phyloP scores from a whole-genome alignment of 805 yeast species.

The Clavispora fructus region DNA sequence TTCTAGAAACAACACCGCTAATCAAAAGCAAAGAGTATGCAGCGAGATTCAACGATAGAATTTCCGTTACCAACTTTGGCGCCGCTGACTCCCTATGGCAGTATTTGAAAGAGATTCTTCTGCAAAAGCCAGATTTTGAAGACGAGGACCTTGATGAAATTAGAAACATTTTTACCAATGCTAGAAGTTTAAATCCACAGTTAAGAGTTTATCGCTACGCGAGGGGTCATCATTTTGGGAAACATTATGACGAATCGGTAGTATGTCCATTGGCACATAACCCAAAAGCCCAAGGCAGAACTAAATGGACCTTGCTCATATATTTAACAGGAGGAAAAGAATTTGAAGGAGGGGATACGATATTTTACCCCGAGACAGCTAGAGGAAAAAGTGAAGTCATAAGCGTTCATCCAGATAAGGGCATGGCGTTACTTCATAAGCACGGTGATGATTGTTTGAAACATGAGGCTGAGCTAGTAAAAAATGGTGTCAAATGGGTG shows the following conservation, averaged over 20 bases:
- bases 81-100: constrained; percentile 40
- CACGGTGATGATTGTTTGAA: constrained; percentile 61
- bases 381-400: constrained; percentile 18
- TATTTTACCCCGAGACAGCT: constrained; percentile 35
- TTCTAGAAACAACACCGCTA: constrained; percentile 44
- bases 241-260: constrained; percentile 59
- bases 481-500: constrained; percentile 56
- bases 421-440: constrained; percentile 56
- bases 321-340: constrained; percentile 55
- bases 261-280: constrained; percentile 21
- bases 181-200: constrained; percentile 51
- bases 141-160: constrained; percentile 22
- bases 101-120: constrained; percentile 29
- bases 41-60: constrained; percentile 52
- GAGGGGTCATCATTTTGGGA: constrained; percentile 54
- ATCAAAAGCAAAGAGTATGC: constrained; percentile 50
- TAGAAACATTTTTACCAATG: constrained; percentile 26
- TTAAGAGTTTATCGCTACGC: constrained; percentile 50
- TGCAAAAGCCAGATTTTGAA: constrained; percentile 23
- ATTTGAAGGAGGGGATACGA: constrained; percentile 55
- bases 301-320: constrained; percentile 56
- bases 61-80: constrained; percentile 31
- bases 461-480: constrained; percentile 54
- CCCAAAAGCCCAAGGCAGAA: constrained; percentile 28
- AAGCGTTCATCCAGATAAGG: constrained; percentile 44